Base-by-base conservation (phyloP, 164 flowering plant species). In the Echeveria elegans region DNA sequence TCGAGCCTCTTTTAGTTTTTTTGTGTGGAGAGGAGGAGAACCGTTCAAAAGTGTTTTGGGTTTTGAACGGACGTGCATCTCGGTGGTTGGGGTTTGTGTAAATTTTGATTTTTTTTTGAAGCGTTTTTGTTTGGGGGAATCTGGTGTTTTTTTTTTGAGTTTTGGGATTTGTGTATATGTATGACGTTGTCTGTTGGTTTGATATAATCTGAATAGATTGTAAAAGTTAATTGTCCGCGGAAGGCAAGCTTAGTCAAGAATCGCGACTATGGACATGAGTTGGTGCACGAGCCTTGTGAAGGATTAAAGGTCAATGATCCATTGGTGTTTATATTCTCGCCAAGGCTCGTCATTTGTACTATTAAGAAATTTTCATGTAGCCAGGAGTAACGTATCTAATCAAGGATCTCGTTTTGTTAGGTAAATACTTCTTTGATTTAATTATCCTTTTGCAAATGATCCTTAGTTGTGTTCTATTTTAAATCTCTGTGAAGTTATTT, bases 231-330 rank as follows among this genome's bases (percentile, higher is more conserved):
- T 14, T 56, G 14, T 23, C 6, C 6, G 32, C 31, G 6, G 32
- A 56, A 56, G 61, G 61, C 32, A 56, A 32, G 61, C 61, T 56
- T 18, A 15, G 30, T 56, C 30, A 28, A 56, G 32, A 56, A 12
- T 12, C 19, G 32, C n/a, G 19, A 26, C 61, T 56, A 11, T 32
- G 16, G 32, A 26, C 30, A 29, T 29, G 5, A 24, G 31, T 15
- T 53, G 60, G 60, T 23, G 60, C 60, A 11, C 60, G 26, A 26
- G 64, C 45, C 64, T 58, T 56, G 36, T 68, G 21, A 5, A 68
- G 31, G 64, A 63, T 6, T 38, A 56, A 56, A 59, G 61, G 24
- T 50, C 69, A 30, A 45, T 66, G 50, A 19, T 40, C 16, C n/a
- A 10, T 41, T 43, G 47, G 36, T 15, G 64, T 52, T 38, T 34